These are phyloP conservation scores for Botrytis sinoallii DNA, from an alignment of 2,329 filamentous ascomycete genomes.

Conservation along the genomic window DNA sequence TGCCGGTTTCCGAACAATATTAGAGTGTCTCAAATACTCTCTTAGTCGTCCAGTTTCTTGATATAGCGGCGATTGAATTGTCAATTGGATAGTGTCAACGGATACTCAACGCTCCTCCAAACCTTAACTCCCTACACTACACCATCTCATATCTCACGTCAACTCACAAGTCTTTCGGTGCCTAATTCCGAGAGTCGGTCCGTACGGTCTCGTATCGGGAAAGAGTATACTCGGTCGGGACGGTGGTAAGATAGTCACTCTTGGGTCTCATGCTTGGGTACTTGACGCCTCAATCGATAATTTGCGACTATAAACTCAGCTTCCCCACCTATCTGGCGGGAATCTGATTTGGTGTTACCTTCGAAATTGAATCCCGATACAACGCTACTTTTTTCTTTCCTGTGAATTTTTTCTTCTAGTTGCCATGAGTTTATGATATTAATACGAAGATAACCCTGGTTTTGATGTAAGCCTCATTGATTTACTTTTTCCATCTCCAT, in stretches of 20 bases:
- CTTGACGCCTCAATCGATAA: constrained; percentile 18
- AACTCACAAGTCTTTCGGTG: neutral
- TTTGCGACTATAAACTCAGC: constrained; percentile 14
- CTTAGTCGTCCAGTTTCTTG: neutral
- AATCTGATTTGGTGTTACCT: neutral
- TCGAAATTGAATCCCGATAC: neutral
- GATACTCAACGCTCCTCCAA: neutral
- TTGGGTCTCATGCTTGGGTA: constrained; percentile 14
- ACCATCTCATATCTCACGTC: neutral
- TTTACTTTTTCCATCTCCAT: constrained; percentile 24
- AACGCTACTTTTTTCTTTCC: constrained; percentile 10
- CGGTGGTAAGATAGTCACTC: constrained; percentile 2
- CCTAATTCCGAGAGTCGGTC: constrained; percentile 1
- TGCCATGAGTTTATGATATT: constrained; percentile 1
- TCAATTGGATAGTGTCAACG: neutral
- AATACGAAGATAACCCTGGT: constrained; percentile 9
- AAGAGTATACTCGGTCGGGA: neutral
- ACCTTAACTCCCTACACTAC: neutral
- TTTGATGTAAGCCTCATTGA: constrained; percentile 9
- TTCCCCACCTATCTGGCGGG: constrained; percentile 1
- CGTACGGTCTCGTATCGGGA: constrained; percentile 10
- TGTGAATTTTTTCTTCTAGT: neutral
- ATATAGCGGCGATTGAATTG: constrained; percentile 4
- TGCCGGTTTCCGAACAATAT: constrained; percentile 9
- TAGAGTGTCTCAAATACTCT: constrained; percentile 1